A percentile compares a stretch with the other conserved stretches of the same genome.
Conservation (phyloP, 2,329 filamentous ascomycete genomes). For the Conoideocrella luteorostrata region DNA sequence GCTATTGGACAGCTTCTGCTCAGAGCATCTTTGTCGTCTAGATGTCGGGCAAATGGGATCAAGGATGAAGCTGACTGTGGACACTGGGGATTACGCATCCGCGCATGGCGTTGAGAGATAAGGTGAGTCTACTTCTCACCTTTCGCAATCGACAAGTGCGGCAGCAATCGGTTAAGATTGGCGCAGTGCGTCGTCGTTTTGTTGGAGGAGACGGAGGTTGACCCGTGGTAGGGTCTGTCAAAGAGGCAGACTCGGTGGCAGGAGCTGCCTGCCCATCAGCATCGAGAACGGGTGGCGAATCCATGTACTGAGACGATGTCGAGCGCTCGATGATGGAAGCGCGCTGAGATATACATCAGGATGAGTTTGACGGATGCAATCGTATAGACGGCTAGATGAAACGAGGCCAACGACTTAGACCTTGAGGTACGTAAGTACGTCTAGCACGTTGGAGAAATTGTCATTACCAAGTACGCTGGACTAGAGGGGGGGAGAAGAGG, state of each 20-base stretch:
- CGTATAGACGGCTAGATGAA: too few relatives aligned
- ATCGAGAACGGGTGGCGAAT: slow-evolving; percentile 8
- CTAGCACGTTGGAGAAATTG: too few relatives aligned
- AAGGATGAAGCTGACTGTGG: too few relatives aligned
- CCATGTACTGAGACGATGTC: slow-evolving; percentile 11
- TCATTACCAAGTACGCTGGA: neutral
- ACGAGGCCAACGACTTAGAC: too few relatives aligned
- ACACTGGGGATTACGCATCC: too few relatives aligned
- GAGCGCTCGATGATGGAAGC: slow-evolving; percentile 2
- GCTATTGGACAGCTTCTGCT: too few relatives aligned
- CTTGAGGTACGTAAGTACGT: too few relatives aligned
- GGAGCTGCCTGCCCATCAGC: slow-evolving; percentile 6
- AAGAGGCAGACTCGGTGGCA: neutral
- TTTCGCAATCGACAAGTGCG: slow-evolving; percentile 33
- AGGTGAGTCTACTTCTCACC: too few relatives aligned
- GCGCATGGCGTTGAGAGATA: too few relatives aligned
- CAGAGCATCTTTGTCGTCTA: too few relatives aligned
- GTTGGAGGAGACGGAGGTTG: slow-evolving; percentile 15
- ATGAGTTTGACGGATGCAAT: slow-evolving; percentile 6
- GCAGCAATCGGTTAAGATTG: slow-evolving; percentile 24
- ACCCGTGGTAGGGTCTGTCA: slow-evolving; percentile 8
- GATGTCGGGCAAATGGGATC: too few relatives aligned
- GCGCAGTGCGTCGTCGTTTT: slow-evolving; percentile 27
- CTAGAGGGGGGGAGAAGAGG: slow-evolving; percentile 1
- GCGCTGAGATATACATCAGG: slow-evolving; percentile 12